These are phyloP conservation scores for Exophiala mesophila DNA, from an alignment of 2,329 filamentous ascomycete genomes.

Conservation along the genomic window DNA sequence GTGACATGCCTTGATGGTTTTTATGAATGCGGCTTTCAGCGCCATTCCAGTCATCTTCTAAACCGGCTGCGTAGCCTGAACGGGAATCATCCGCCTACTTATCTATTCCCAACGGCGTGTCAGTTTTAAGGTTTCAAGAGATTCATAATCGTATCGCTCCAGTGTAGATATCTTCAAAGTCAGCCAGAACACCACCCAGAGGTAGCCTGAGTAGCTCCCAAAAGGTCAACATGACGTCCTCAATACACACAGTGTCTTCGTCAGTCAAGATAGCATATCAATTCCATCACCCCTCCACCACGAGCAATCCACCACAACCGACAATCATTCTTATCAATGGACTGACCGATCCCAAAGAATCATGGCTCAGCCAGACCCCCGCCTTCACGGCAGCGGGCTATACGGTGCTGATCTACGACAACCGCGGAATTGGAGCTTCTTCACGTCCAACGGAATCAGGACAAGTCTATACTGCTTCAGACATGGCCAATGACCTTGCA, in stretches of 20 bases:
- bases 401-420: constrained; percentile 17
- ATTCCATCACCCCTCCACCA: neutral
- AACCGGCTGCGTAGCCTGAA: too few species aligned
- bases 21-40: too few species aligned
- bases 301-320: neutral
- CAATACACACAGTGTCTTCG: neutral
- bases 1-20: too few species aligned
- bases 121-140: too few species aligned
- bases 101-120: too few species aligned
- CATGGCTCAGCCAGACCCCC: constrained; percentile 9
- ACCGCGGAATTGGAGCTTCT: constrained; percentile 14
- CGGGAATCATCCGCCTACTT: too few species aligned
- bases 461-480: constrained; percentile 7
- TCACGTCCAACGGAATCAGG: constrained; percentile 4
- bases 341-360: constrained; percentile 13
- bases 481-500: constrained; percentile 14
- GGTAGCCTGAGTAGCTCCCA: too few species aligned
- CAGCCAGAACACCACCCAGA: too few species aligned
- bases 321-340: constrained; percentile 15
- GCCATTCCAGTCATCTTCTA: too few species aligned
- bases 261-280: neutral
- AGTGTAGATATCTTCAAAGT: too few species aligned
- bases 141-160: too few species aligned
- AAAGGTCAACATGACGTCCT: neutral
- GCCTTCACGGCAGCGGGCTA: constrained; percentile 11